Base-by-base conservation (phyloP, 2,329 filamentous ascomycete species). In the Sporothrix mexicana region DNA sequence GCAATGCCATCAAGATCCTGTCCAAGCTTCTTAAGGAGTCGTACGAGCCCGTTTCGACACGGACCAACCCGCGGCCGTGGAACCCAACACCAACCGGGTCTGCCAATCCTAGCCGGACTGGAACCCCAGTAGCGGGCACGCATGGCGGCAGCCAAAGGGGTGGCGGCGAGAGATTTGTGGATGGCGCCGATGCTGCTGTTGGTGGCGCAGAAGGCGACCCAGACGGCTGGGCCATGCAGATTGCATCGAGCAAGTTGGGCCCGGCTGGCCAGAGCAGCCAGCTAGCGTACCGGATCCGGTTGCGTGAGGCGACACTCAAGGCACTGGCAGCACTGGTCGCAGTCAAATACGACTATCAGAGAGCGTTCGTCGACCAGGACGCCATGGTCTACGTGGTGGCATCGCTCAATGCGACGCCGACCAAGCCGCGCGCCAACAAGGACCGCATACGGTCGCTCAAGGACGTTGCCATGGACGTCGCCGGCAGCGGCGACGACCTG, bases 321-420 rank as follows among this genome's bases (percentile, higher is more conserved):
- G 94, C 94, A 1, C 84, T 98, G 72, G 93, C 93, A n/a, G 92
- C 94, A 2, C 84, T 98, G 69, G 90, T 93, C 1, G 89, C 93
- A 2, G 91, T 92, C 77, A 94, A 94, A 77, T 94, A 98, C 77
- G 89, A 92, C 30, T 93, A 95, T 78, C 88, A 95, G 59, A 97
- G 97, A 79, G 87, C 88, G 0, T 88, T 98, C 64, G 92, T 96
- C 70, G 91, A 95, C 30, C 89, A 93, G 77, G 93, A 94, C n/a
- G 88, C 93, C 68, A 86, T 97, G 61, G 87, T 90, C 0, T 94
- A 92, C 79, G 91, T 98, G 69, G 91, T 97, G 57, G 93, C 97
- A 77, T 96, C 94, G 0, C 86, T 98, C 61, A 82, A 79, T 1
- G 81, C 83, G 70, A 90, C 88, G 43, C 86, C 86, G n/a, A 80